Evolutionary conservation across 179 eudicot species (phyloP).

Genomic region (Patellifolia procumbens): DNA sequence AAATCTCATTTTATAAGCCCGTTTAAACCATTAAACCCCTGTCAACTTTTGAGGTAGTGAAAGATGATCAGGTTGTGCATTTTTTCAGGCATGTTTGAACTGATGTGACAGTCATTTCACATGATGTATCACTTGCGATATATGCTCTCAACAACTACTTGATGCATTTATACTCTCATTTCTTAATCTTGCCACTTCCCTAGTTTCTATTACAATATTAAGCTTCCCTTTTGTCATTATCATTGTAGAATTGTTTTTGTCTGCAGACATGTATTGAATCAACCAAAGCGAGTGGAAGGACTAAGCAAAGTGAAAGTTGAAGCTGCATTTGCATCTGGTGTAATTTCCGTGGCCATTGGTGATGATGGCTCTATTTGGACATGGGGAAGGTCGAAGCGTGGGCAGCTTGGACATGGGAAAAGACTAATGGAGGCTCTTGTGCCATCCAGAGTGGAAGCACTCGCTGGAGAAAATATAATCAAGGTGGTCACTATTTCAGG

Average conservation of each 20-base stretch:
- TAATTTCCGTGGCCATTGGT: slow-evolving; percentile 75
- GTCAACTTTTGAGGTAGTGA: background rate
- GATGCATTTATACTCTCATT: background rate
- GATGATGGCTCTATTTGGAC: slow-evolving; percentile 95
- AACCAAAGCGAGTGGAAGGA: slow-evolving; percentile 75
- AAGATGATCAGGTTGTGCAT: background rate
- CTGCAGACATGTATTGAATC: slow-evolving; percentile 74
- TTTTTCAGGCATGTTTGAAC: background rate
- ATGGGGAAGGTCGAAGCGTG: slow-evolving; percentile 99
- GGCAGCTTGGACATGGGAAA: slow-evolving; percentile 91
- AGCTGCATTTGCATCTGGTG: slow-evolving; percentile 94
- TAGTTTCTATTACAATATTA: background rate
- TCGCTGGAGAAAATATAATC: slow-evolving; percentile 64
- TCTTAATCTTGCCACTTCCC: background rate
- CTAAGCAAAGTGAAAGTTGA: slow-evolving; percentile 55
- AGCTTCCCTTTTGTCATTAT: background rate
- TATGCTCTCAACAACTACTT: background rate
- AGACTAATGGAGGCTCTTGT: slow-evolving; percentile 57
- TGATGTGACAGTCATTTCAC: background rate
- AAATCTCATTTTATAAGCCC: background rate
- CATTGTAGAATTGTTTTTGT: background rate
- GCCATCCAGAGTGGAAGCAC: slow-evolving; percentile 77
- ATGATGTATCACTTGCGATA: background rate
- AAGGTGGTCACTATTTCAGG: slow-evolving; percentile 66
- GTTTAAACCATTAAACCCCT: background rate